Evolutionary conservation across 352 stramenopile genomes (phyloP).

Genomic region (Hyaloperonospora arabidopsidis): DNA sequence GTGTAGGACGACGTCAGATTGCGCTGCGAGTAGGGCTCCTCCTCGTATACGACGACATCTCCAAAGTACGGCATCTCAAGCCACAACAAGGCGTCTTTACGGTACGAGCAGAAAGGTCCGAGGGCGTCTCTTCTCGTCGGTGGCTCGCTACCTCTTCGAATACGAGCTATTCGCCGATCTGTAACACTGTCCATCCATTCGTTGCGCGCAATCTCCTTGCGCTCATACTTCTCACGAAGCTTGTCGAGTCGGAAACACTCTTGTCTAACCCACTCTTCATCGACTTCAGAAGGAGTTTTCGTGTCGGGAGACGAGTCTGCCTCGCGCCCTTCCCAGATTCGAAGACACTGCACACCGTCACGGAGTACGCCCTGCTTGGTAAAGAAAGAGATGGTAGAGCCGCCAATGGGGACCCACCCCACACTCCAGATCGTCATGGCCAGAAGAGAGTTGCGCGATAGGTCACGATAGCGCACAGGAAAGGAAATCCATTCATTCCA

Average conservation of each 20-base stretch:
- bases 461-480: conserved; percentile 77
- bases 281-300: conserved; percentile 59
- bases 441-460: conserved; percentile 79
- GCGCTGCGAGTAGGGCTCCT: conserved; percentile 83
- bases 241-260: conserved; percentile 84
- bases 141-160: conserved; percentile 70
- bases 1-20: conserved; percentile 49
- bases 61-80: conserved; percentile 89
- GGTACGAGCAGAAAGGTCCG: conserved; percentile 72
- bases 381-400: conserved; percentile 85
- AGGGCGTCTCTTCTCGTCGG: conserved; percentile 60
- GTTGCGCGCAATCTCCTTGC: conserved; percentile 77
- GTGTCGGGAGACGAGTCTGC: conserved; percentile 61
- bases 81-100: conserved; percentile 73
- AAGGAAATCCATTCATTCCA: conserved; percentile 87
- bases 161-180: conserved; percentile 75
- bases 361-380: conserved; percentile 74
- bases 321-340: conserved; percentile 63
- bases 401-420: conserved; percentile 70
- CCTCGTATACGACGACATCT: conserved; percentile 88
- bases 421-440: conserved; percentile 83
- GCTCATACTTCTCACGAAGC: conserved; percentile 83
- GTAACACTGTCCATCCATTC: conserved; percentile 90
- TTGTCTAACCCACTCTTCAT: conserved; percentile 63
- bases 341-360: conserved; percentile 83